These are phyloP conservation scores for Colletotrichum melonis DNA, from an alignment of 2,329 filamentous ascomycete species.

Conservation along the genomic window DNA sequence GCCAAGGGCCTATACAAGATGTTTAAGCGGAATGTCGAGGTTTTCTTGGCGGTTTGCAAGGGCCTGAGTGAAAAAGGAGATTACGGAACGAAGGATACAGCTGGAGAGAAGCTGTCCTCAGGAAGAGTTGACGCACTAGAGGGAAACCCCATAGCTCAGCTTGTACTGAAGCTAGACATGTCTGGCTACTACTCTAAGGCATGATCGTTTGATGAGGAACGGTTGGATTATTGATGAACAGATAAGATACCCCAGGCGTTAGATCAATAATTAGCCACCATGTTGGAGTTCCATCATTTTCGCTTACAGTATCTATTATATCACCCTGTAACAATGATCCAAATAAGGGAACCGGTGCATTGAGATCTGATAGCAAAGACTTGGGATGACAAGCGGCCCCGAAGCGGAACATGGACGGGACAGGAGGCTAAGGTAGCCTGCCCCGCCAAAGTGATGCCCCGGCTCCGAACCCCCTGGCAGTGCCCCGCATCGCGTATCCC, in stretches of 20 bases:
- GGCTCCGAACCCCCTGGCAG: neutral
- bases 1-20: conserved; percentile 65
- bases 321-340: no score
- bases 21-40: conserved; percentile 78
- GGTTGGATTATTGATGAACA: neutral
- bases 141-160: conserved; percentile 73
- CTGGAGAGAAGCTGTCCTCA: conserved; percentile 43
- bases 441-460: conserved; percentile 5
- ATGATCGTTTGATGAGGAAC: conserved; percentile 1
- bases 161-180: conserved; percentile 79
- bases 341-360: neutral
- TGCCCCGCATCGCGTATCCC: conserved; percentile 48
- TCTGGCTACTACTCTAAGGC: conserved; percentile 68
- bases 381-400: neutral
- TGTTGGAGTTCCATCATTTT: neutral
- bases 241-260: conserved; percentile 14
- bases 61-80: conserved; percentile 74
- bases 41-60: conserved; percentile 80
- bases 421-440: neutral
- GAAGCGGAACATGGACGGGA: neutral
- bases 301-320: no score
- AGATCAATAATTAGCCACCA: neutral
- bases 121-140: conserved; percentile 48
- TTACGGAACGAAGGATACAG: conserved; percentile 47
- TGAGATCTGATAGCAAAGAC: neutral